phyloP scores from a whole-genome alignment of 352 stramenopile genomes.

The Stramenopiles sp. region DNA sequence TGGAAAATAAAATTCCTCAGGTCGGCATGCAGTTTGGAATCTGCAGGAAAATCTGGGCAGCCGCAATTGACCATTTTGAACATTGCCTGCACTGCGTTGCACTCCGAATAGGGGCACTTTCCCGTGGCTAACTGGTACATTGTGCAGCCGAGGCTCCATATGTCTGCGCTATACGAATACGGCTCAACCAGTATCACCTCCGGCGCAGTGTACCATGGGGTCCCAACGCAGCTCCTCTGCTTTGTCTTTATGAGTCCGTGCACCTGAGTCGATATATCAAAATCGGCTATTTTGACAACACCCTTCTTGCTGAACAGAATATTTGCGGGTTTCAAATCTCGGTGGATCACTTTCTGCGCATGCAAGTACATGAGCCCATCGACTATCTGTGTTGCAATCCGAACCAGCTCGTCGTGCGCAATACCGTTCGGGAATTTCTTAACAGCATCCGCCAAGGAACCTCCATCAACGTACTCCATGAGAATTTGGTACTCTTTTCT shows the following conservation, averaged over 20 bases:
- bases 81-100: neutral
- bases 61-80: neutral
- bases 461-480: neutral
- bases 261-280: neutral
- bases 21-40: neutral
- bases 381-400: neutral
- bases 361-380: neutral
- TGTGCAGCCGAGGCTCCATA: neutral
- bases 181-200: neutral
- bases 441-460: neutral
- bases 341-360: neutral
- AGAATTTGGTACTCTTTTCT: neutral
- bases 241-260: neutral
- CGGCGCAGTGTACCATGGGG: neutral
- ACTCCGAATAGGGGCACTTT: neutral
- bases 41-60: neutral
- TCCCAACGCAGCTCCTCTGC: neutral
- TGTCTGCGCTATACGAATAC: neutral
- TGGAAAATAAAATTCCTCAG: neutral
- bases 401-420: neutral
- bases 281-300: conserved; percentile 1
- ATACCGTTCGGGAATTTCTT: neutral
- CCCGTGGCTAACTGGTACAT: neutral
- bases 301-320: neutral
- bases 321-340: neutral